phyloP scores from a whole-genome alignment of 2,329 filamentous ascomycete genomes.

The Neofusicoccum cordaticola region DNA sequence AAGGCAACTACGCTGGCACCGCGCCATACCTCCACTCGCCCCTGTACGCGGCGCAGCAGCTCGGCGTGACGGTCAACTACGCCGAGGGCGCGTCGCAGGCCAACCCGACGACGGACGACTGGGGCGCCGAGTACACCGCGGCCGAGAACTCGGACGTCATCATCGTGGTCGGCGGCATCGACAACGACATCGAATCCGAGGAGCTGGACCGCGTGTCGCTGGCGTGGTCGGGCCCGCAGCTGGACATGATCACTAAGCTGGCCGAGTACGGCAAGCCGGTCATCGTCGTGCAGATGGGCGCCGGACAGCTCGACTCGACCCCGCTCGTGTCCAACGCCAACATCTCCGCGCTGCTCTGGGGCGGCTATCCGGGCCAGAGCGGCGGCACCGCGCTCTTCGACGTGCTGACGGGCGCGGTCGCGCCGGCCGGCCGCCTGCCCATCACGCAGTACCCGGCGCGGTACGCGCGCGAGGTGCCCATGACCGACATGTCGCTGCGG shows the following conservation, averaged over 20 bases:
- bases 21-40: conserved; percentile 57
- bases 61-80: conserved; percentile 47
- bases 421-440: conserved; percentile 55
- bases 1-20: conserved; percentile 54
- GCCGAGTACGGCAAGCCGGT: conserved; percentile 49
- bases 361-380: conserved; percentile 59
- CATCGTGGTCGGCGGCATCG: conserved; percentile 56
- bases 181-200: conserved; percentile 53
- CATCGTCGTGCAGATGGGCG: conserved; percentile 53
- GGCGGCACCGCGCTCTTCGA: conserved; percentile 57
- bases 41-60: conserved; percentile 49
- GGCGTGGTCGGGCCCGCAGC: conserved; percentile 52
- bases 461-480: conserved; percentile 51
- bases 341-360: conserved; percentile 56
- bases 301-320: conserved; percentile 50
- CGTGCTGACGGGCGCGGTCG: conserved; percentile 49
- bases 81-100: conserved; percentile 37
- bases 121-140: conserved; percentile 22
- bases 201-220: conserved; percentile 51
- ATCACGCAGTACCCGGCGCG: conserved; percentile 55
- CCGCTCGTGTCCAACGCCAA: conserved; percentile 48
- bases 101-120: conserved; percentile 28
- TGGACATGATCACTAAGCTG: conserved; percentile 51
- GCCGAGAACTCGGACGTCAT: conserved; percentile 51
- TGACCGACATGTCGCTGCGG: conserved; percentile 57